Base-by-base conservation (phyloP, 2,329 filamentous ascomycete species). In the Alternaria novae-zelandiae region DNA sequence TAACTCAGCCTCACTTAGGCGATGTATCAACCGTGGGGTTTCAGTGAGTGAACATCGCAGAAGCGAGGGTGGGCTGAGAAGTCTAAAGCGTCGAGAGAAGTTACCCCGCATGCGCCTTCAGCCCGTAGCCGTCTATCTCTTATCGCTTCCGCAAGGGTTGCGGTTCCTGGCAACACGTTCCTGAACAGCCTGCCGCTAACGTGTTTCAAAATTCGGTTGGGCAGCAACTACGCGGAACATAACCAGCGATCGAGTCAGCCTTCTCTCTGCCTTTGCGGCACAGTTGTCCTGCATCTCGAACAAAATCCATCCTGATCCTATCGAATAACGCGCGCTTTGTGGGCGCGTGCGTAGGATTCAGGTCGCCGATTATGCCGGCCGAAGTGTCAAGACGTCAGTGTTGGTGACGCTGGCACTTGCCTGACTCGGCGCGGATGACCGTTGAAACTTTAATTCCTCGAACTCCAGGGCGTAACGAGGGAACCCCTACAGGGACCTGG, bases 301-400 rank as follows among this genome's bases (percentile, higher is more conserved):
- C 41, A 50, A 50, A 53, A 58, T 30, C 54, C 54, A 36, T 61
- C 56, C 53, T 64, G 32, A 54, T 50, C 62, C 58, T 65, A 67
- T 74, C 66, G 61, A 59, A 64, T 69, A 65, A 67, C 54, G 69
- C 69, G 67, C 70, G 60, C 70, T 43, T 67, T 61, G 55, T 63
- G 36, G 64, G 70, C 71, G 69, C 71, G 63, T 70, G 63, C 61
- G 63, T 69, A 65, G 63, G 30, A 51, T 54, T 46, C 20, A 43
- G 36, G 41, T 67, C 57, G 54, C 64, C 62, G 59, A 59, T 57
- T 47, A 47, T 54, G 45, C 25, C 53, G 51, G 56, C 63, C 58
- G 36, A 41, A 41, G 36, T 41, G 36, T 57, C 53, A 41, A 41
- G 32, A 65, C 54, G 50, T 57, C 44, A 51, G 20, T 57, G 43